phyloP scores from a whole-genome alignment of 1,139 yeast species.

The Trichomonascaceae sp. region DNA sequence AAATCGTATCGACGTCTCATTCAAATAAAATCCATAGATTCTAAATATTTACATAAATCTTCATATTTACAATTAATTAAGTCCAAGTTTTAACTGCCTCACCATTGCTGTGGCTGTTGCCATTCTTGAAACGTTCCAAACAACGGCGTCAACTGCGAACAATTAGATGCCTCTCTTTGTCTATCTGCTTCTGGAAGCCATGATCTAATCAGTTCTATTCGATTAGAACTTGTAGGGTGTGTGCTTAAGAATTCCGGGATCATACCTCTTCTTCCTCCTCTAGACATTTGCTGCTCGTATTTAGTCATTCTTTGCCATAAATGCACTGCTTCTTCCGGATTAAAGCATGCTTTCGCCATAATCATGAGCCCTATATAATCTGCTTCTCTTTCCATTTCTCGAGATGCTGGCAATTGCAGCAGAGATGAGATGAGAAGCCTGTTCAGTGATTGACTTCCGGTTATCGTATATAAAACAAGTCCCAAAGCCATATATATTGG shows the following conservation, averaged over 20 bases:
- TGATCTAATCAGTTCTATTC: constrained; percentile 59
- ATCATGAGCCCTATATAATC: constrained; percentile 89
- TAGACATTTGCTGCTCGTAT: constrained; percentile 40
- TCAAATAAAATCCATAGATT: neutral
- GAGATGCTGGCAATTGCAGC: constrained; percentile 73
- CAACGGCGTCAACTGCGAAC: constrained; percentile 9
- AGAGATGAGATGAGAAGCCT: constrained; percentile 53
- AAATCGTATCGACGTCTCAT: neutral
- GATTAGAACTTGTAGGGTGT: constrained; percentile 76
- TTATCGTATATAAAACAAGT: constrained; percentile 42
- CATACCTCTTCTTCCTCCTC: constrained; percentile 27
- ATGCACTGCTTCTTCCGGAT: constrained; percentile 63
- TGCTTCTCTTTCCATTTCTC: constrained; percentile 95
- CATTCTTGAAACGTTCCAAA: neutral
- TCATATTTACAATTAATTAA: neutral
- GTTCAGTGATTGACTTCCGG: constrained; percentile 50
- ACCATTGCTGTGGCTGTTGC: neutral
- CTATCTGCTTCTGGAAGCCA: constrained; percentile 70
- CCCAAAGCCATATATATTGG: constrained; percentile 48
- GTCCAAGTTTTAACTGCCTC: neutral
- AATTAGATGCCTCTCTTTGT: constrained; percentile 20
- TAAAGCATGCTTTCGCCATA: constrained; percentile 83
- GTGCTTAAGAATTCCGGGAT: constrained; percentile 66
- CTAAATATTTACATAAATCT: neutral
- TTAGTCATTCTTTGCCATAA: constrained; percentile 80